Evolutionary conservation across 2,329 filamentous ascomycete genomes (phyloP).

Genomic region (Neurospora sp.): DNA sequence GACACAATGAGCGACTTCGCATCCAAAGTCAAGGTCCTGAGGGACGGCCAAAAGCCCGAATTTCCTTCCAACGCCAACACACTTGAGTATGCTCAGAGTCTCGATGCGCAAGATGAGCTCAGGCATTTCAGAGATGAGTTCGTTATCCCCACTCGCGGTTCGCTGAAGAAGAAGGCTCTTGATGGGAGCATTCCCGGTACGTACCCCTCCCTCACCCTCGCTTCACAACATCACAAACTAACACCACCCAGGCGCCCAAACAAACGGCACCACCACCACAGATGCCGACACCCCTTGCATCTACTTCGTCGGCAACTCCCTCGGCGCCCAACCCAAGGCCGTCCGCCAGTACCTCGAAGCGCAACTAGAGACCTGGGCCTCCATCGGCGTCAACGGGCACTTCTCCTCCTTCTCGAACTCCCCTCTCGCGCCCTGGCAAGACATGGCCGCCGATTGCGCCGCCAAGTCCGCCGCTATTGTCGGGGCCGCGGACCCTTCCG

Average conservation of each 20-base stretch:
- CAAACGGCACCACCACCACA: slow-evolving; percentile 21
- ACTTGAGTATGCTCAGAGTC: slow-evolving; percentile 35
- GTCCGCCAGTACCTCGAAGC: slow-evolving; percentile 56
- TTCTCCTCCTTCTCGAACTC: slow-evolving; percentile 62
- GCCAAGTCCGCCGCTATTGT: slow-evolving; percentile 63
- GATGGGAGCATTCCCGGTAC: slow-evolving; percentile 32
- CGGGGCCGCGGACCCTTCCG: slow-evolving; percentile 53
- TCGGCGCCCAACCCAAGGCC: slow-evolving; percentile 70
- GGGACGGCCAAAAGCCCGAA: slow-evolving; percentile 29
- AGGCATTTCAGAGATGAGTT: slow-evolving; percentile 59
- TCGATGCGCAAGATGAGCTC: slow-evolving; percentile 55
- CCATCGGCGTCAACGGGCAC: slow-evolving; percentile 76
- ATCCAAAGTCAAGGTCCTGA: slow-evolving; percentile 29
- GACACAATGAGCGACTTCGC: slow-evolving; percentile 28
- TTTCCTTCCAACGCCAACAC: slow-evolving; percentile 41
- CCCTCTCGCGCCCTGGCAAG: slow-evolving; percentile 58
- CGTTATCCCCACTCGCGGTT: slow-evolving; percentile 63
- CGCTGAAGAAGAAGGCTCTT: slow-evolving; percentile 56
- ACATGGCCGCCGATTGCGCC: slow-evolving; percentile 68
- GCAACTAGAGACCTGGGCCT: slow-evolving; percentile 76
- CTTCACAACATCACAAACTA: too few relatives aligned
- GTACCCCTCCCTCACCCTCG: too few relatives aligned
- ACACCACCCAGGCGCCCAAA: slow-evolving; percentile 6
- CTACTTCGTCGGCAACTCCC: slow-evolving; percentile 85
- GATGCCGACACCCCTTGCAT: slow-evolving; percentile 41